Conservation (phyloP, 306 rosid species). For the Canavalia ensiformis region DNA sequence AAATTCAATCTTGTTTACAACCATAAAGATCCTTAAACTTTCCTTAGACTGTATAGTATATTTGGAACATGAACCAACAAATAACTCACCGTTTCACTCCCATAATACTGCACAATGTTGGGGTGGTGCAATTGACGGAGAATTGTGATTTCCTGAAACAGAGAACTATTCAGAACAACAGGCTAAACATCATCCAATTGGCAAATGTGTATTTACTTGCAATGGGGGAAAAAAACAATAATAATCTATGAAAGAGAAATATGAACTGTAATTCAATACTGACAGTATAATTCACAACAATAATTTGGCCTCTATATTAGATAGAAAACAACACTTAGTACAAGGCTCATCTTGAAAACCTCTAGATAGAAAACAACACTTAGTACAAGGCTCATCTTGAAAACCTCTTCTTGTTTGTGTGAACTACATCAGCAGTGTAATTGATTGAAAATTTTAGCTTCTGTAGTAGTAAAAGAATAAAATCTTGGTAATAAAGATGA, state of each 20-base stretch:
- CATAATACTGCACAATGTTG: constrained; percentile 89
- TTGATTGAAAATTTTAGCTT: constrained; percentile 23
- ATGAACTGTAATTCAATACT: constrained; percentile 33
- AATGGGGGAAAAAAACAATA: background rate
- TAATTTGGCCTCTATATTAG: constrained; percentile 16
- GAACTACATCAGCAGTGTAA: constrained; percentile 3
- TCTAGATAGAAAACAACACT: constrained; percentile 19
- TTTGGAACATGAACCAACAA: constrained; percentile 31
- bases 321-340: constrained; percentile 1
- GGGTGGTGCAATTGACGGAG: constrained; percentile 80
- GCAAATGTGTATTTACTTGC: background rate
- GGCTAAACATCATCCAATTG: constrained; percentile 17
- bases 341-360: constrained; percentile 5
- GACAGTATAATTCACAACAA: constrained; percentile 21
- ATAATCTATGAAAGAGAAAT: background rate
- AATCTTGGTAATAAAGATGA: background rate
- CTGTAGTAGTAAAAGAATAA: background rate
- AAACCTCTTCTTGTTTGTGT: constrained; percentile 30
- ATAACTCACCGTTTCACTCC: constrained; percentile 81
- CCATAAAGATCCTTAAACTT: constrained; percentile 9
- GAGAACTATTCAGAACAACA: constrained; percentile 45
- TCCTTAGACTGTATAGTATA: constrained; percentile 20
- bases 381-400: background rate
- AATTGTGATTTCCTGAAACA: constrained; percentile 84
- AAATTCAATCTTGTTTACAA: constrained; percentile 32